Percentiles rank a stretch among this genome's conserved stretches.
These are phyloP conservation scores for Phytomonas sp. DNA, from an alignment of 208 protist genomes.

Conservation along the genomic window DNA sequence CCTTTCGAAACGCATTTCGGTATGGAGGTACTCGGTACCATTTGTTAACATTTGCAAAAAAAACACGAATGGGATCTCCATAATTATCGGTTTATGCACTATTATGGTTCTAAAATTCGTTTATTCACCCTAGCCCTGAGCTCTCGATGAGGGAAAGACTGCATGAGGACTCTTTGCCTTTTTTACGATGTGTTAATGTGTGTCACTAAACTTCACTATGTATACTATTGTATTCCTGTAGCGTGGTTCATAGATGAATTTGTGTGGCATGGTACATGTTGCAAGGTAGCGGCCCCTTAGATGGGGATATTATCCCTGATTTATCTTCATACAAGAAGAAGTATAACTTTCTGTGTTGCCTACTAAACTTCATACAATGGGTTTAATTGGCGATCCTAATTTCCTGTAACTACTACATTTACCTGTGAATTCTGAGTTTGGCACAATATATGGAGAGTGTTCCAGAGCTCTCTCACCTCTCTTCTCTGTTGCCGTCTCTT, in stretches of 20 bases:
- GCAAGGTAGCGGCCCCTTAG: background rate
- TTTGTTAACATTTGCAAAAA: slow-evolving; percentile 6
- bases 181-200: background rate
- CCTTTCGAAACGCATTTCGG: background rate
- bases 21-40: background rate
- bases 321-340: background rate
- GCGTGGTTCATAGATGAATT: background rate
- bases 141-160: background rate
- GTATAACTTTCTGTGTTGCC: background rate
- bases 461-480: background rate
- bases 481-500: background rate
- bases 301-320: background rate
- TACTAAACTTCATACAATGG: background rate
- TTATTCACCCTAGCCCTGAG: slow-evolving; percentile 11
- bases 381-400: background rate
- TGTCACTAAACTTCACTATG: background rate
- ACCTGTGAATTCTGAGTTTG: background rate
- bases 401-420: background rate
- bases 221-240: background rate
- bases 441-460: background rate
- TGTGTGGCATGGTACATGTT: background rate
- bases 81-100: slow-evolving; percentile 6
- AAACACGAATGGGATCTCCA: background rate
- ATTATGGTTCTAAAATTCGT: background rate
- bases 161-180: slow-evolving; percentile 8